Percentiles rank a stretch among this genome's conserved stretches.
Conservation (phyloP, 495 filamentous ascomycete genomes). For the Lineolata rhizophorae region DNA sequence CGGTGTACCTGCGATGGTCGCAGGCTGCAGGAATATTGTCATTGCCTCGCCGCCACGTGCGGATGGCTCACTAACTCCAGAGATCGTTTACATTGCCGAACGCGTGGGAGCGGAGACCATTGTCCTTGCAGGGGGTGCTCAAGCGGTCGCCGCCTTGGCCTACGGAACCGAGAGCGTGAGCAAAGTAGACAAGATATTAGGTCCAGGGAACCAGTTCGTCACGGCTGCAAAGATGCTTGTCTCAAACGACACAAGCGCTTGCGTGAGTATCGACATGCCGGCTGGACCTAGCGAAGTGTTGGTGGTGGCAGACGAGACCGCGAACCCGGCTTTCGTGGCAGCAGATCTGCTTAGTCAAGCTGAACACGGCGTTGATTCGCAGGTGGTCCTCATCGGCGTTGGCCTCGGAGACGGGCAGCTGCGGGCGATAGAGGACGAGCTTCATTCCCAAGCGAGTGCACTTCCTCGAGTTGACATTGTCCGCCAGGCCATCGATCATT, state of each 20-base stretch:
- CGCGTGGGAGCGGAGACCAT: conserved; percentile 91
- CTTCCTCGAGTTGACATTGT: conserved; percentile 87
- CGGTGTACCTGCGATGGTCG: conserved; percentile 90
- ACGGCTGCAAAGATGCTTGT: conserved; percentile 97
- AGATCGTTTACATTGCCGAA: conserved; percentile 96
- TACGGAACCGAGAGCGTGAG: conserved; percentile 65
- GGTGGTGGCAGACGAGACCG: conserved; percentile 74
- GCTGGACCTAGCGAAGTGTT: conserved; percentile 92
- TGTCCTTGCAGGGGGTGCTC: conserved; percentile 83
- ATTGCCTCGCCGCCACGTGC: conserved; percentile 75
- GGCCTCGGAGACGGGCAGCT: conserved; percentile 51
- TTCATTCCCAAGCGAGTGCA: conserved; percentile 72
- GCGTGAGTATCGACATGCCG: conserved; percentile 95
- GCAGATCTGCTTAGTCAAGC: conserved; percentile 88
- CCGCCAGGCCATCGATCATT: conserved; percentile 73
- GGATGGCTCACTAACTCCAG: conserved; percentile 80
- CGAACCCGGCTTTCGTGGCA: conserved; percentile 88
- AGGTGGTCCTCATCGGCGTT: conserved; percentile 81
- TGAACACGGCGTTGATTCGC: conserved; percentile 86
- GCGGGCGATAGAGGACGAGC: conserved; percentile 66
- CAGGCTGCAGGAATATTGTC: conserved; percentile 90
- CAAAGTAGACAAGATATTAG: conserved; percentile 98
- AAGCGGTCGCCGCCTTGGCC: conserved; percentile 81
- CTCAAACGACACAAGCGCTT: conserved; percentile 82
- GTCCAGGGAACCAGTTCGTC: conserved; percentile 95